These are phyloP conservation scores for Sugiyamaella novakii DNA, from an alignment of 1,139 yeast species.

Conservation along the genomic window DNA sequence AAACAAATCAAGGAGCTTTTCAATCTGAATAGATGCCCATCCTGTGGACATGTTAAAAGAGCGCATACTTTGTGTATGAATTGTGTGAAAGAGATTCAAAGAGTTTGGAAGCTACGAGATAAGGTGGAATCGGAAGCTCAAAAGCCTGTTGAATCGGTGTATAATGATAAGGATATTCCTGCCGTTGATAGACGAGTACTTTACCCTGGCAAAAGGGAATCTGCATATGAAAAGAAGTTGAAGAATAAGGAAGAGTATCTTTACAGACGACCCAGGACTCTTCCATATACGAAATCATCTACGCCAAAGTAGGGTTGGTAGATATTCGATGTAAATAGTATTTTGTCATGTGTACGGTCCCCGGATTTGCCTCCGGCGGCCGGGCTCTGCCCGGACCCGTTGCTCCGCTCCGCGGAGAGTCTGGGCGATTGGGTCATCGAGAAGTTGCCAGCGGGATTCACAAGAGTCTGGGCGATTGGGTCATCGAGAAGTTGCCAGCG, in stretches of 20 bases:
- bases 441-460: no score
- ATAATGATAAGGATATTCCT: constrained; percentile 59
- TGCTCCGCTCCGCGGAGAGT: constrained; percentile 6
- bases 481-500: no score
- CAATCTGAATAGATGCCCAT: constrained; percentile 86
- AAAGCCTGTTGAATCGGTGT: constrained; percentile 27
- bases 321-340: constrained; percentile 4
- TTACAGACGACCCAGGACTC: constrained; percentile 58
- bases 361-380: constrained; percentile 8
- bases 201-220: constrained; percentile 72
- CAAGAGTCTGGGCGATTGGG: no score
- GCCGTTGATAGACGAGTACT: constrained; percentile 53
- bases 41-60: constrained; percentile 91
- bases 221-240: constrained; percentile 46
- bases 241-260: constrained; percentile 66
- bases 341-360: not conserved
- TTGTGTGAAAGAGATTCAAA: constrained; percentile 80
- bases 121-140: constrained; percentile 24
- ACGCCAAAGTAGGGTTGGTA: not conserved
- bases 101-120: constrained; percentile 63
- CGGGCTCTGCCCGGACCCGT: constrained; percentile 13
- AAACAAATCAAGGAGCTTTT: constrained; percentile 77
- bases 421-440: no score
- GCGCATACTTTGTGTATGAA: constrained; percentile 91
- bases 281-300: constrained; percentile 41